Conservation (phyloP, 2,329 filamentous ascomycete species). For the Dactylonectria estremocensis region DNA sequence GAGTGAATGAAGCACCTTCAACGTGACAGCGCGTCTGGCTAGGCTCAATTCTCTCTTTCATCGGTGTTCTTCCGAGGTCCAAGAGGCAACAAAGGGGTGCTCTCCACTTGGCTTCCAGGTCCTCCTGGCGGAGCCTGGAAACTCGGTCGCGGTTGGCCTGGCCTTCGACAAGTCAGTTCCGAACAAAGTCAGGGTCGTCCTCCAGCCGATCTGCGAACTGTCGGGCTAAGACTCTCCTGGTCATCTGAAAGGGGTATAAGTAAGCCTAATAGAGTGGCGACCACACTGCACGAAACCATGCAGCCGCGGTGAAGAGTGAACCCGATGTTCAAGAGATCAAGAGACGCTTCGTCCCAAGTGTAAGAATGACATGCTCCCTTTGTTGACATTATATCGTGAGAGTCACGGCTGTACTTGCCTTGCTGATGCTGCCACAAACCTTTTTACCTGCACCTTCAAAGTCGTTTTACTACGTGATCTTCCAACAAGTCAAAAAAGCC, state of each 20-base stretch:
- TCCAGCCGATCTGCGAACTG: constrained; percentile 16
- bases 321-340: neutral
- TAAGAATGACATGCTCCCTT: too few species aligned
- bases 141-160: neutral
- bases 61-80: constrained; percentile 30
- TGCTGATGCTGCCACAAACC: too few species aligned
- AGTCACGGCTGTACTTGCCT: too few species aligned
- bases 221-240: constrained; percentile 21
- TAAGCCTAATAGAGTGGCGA: constrained; percentile 5
- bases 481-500: neutral
- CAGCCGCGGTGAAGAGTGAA: neutral
- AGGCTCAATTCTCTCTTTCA: too few species aligned
- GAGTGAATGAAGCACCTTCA: neutral
- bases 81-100: constrained; percentile 20
- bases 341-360: too few species aligned
- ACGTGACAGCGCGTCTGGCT: neutral
- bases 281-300: constrained; percentile 16
- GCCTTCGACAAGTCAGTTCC: neutral
- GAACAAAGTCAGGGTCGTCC: constrained; percentile 5
- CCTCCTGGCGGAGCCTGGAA: neutral
- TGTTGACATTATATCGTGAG: too few species aligned
- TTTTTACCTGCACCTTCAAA: too few species aligned
- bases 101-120: constrained; percentile 24
- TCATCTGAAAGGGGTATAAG: constrained; percentile 7
- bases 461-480: neutral